Evolutionary conservation across 805 yeast genomes (phyloP).

Genomic region (Sugiyamaella floridensis): DNA sequence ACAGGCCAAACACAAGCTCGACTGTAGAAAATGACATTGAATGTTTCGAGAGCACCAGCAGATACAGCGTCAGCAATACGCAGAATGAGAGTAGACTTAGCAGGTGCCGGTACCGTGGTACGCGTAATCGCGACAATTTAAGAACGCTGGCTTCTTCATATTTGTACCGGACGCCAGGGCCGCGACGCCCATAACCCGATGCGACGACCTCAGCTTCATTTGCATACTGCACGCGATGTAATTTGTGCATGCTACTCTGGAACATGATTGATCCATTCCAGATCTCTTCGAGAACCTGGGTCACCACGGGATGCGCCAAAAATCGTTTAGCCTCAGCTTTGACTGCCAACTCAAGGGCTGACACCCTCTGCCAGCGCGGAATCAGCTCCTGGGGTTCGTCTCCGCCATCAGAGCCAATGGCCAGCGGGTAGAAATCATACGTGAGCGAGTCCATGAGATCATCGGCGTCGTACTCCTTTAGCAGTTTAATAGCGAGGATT

Average conservation of each 20-base stretch:
- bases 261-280: slow-evolving; percentile 47
- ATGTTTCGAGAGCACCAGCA: slow-evolving; percentile 23
- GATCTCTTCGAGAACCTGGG: slow-evolving; percentile 40
- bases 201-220: slow-evolving; percentile 24
- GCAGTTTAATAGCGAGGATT: slow-evolving; percentile 43
- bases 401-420: slow-evolving; percentile 7
- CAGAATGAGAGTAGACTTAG: slow-evolving; percentile 28
- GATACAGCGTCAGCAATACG: slow-evolving; percentile 28
- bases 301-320: slow-evolving; percentile 46
- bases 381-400: slow-evolving; percentile 18
- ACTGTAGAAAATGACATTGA: slow-evolving; percentile 15
- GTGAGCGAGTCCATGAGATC: slow-evolving; percentile 43
- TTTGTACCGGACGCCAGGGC: slow-evolving; percentile 30
- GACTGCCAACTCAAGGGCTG: slow-evolving; percentile 46
- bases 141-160: slow-evolving; percentile 31
- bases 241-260: slow-evolving; percentile 33
- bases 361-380: slow-evolving; percentile 36
- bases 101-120: slow-evolving; percentile 33
- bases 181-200: slow-evolving; percentile 27
- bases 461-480: slow-evolving; percentile 38
- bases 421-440: slow-evolving; percentile 41
- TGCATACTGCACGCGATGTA: slow-evolving; percentile 26
- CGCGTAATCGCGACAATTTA: slow-evolving; percentile 34
- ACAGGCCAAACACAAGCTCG: slow-evolving; percentile 38
- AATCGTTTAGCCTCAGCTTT: slow-evolving; percentile 47